Conservation (phyloP, 2,329 filamentous ascomycete genomes). For the Rutstroemia sp. region DNA sequence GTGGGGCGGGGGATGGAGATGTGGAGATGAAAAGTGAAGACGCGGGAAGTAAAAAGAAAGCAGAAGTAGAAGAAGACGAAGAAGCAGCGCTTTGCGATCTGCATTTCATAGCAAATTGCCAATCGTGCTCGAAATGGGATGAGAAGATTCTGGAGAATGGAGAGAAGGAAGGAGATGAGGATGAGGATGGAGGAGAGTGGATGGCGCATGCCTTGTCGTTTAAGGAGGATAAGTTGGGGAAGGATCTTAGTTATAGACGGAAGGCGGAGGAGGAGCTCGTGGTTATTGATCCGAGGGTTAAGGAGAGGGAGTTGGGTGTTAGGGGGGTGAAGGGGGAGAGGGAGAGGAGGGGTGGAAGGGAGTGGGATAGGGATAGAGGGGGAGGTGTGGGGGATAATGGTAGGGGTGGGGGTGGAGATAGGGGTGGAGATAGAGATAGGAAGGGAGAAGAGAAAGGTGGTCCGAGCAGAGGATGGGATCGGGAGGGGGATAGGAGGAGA, state of each 20-base stretch:
- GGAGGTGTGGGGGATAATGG: constrained; percentile 44
- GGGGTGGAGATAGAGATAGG: too few species aligned
- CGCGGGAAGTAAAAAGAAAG: constrained; percentile 9
- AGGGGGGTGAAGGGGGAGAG: constrained; percentile 49
- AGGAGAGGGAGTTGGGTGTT: constrained; percentile 64
- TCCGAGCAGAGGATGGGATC: constrained; percentile 50
- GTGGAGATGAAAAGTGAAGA: constrained; percentile 13
- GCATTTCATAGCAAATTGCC: constrained; percentile 93
- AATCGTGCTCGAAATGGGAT: constrained; percentile 85
- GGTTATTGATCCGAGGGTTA: constrained; percentile 87
- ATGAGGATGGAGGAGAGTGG: constrained; percentile 65
- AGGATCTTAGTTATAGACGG: constrained; percentile 81
- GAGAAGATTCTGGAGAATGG: constrained; percentile 28
- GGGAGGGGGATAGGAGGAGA: background rate
- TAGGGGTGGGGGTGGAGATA: constrained; percentile 43
- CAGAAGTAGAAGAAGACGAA: constrained; percentile 45
- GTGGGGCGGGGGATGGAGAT: too few species aligned
- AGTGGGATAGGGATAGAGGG: constrained; percentile 48
- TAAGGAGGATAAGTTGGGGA: constrained; percentile 82
- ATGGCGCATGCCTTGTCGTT: constrained; percentile 82
- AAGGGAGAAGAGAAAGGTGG: constrained; percentile 37
- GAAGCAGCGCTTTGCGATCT: constrained; percentile 80
- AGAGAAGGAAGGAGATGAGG: constrained; percentile 42
- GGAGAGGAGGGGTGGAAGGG: constrained; percentile 36
- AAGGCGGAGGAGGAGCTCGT: constrained; percentile 87